Conservation (phyloP, 139 green algal genomes). For the Chlorella sp. region DNA sequence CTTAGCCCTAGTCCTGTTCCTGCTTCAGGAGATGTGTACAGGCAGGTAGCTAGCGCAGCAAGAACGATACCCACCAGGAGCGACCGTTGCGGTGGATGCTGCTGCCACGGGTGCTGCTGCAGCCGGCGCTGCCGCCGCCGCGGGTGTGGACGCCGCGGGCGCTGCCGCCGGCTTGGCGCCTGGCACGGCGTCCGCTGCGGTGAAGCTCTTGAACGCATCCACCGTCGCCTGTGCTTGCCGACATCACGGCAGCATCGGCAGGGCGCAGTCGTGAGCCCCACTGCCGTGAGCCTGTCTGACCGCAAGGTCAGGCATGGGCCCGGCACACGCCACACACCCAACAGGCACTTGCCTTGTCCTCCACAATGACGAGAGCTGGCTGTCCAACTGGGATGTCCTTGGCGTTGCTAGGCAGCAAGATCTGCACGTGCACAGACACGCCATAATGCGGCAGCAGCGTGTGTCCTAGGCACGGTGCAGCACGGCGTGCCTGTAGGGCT, state of each 20-base stretch:
- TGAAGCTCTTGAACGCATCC: slow-evolving; percentile 62
- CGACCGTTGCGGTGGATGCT: slow-evolving; percentile 3
- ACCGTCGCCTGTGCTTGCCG: slow-evolving; percentile 43
- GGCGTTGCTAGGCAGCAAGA: slow-evolving; percentile 65
- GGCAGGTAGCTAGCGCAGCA: too few relatives aligned
- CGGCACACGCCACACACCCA: too few relatives aligned
- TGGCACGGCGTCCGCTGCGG: slow-evolving; percentile 35
- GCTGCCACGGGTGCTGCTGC: neutral
- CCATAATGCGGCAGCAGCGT: too few relatives aligned
- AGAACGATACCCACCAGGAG: neutral
- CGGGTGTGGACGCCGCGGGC: slow-evolving; percentile 8
- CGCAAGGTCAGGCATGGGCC: too few relatives aligned
- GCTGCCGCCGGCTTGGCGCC: slow-evolving; percentile 6
- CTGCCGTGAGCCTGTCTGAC: too few relatives aligned
- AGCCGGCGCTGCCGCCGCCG: slow-evolving; percentile 3
- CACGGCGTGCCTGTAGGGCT: too few relatives aligned
- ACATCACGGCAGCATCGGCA: too few relatives aligned
- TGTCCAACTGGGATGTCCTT: slow-evolving; percentile 72
- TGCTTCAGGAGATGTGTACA: too few relatives aligned
- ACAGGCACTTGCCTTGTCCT: slow-evolving; percentile 63
- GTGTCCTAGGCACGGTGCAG: too few relatives aligned
- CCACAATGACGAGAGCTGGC: slow-evolving; percentile 64
- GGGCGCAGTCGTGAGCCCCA: too few relatives aligned
- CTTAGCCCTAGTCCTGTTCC: too few relatives aligned
- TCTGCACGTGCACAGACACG: slow-evolving; percentile 45